Percentiles rank a stretch among this genome's conserved stretches.
Conservation (phyloP, 176 grass and related monocot genomes). For the Oryza glumipatula region DNA sequence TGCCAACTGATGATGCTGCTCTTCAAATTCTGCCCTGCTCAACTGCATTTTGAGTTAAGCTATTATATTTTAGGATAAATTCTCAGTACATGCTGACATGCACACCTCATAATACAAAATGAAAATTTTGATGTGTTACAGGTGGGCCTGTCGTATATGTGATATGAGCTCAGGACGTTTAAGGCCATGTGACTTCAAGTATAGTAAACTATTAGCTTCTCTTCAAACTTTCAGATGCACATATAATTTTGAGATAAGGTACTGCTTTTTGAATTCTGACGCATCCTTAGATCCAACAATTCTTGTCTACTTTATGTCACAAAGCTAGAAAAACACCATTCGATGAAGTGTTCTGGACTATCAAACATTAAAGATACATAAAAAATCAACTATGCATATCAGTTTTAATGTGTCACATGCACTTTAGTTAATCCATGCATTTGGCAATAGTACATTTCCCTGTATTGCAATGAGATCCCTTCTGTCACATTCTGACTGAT, state of each 20-base stretch:
- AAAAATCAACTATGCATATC: neutral
- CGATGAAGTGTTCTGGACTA: constrained; percentile 5
- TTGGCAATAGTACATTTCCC: constrained; percentile 10
- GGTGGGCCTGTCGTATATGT: constrained; percentile 77
- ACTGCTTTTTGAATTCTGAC: constrained; percentile 4
- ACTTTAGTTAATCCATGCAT: constrained; percentile 6
- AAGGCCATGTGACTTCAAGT: constrained; percentile 85
- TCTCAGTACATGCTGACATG: neutral
- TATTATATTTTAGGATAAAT: neutral
- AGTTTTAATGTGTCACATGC: neutral
- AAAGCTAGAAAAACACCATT: constrained; percentile 9
- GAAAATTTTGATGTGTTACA: constrained; percentile 32
- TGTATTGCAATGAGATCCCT: constrained; percentile 18
- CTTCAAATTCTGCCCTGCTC: constrained; percentile 13
- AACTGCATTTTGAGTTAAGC: neutral
- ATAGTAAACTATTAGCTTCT: constrained; percentile 70
- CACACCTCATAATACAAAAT: neutral
- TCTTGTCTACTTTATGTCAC: constrained; percentile 14
- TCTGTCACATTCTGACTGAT: constrained; percentile 16
- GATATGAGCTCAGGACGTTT: constrained; percentile 64
- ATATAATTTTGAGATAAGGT: constrained; percentile 95
- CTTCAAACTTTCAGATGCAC: constrained; percentile 94
- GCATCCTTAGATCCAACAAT: neutral
- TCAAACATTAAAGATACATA: neutral
- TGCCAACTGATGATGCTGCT: constrained; percentile 26